phyloP scores from a whole-genome alignment of 495 filamentous ascomycete genomes.

The Penicillium antarcticum region DNA sequence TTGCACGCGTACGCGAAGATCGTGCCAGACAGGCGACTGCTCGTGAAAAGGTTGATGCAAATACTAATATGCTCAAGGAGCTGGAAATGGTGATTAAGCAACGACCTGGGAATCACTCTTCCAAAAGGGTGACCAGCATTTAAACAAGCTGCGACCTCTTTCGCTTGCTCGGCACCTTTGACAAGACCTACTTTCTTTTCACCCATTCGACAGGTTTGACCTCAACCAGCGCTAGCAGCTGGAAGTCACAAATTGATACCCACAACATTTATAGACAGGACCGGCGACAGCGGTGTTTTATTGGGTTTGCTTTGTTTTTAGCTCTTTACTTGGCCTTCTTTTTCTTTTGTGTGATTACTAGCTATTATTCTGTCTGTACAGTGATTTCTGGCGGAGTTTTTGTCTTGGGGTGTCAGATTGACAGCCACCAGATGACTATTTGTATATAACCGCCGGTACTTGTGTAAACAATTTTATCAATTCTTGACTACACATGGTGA shows the following conservation, averaged over 20 bases:
- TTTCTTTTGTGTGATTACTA: conserved; percentile 12
- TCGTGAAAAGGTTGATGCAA: conserved; percentile 72
- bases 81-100: conserved; percentile 85
- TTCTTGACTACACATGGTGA: not conserved
- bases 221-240: conserved; percentile 8
- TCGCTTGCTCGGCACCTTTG: not conserved
- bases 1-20: conserved; percentile 86
- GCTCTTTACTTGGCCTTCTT: not conserved
- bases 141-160: not conserved
- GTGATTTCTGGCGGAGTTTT: not conserved
- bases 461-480: not conserved
- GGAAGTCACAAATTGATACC: conserved; percentile 37
- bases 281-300: conserved; percentile 34
- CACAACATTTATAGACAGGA: conserved; percentile 37
- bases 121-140: conserved; percentile 50
- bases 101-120: conserved; percentile 51
- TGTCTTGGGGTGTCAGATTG: not conserved
- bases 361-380: conserved; percentile 2
- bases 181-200: conserved; percentile 2
- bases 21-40: conserved; percentile 63
- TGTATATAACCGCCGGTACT: conserved; percentile 10
- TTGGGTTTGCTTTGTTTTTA: conserved; percentile 9
- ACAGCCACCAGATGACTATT: not conserved
- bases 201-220: conserved; percentile 3
- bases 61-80: conserved; percentile 84